phyloP scores from a whole-genome alignment of 2,329 filamentous ascomycete genomes.

The Ceratocystis lukuohia region DNA sequence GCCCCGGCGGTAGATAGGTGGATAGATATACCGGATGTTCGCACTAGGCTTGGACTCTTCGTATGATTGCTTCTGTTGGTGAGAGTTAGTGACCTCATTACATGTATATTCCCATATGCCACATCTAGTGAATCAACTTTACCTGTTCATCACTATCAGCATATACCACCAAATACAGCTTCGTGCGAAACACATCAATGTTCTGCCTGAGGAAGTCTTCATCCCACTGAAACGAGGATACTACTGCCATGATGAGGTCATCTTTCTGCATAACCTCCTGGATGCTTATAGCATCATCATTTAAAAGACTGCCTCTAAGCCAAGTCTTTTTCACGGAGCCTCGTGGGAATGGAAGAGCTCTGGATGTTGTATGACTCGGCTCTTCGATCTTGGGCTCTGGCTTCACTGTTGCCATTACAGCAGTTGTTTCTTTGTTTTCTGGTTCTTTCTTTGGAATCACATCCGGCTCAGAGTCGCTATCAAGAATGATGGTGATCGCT shows the following conservation, averaged over 20 bases:
- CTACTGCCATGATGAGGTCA: conserved; percentile 58
- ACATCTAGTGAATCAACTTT: conserved; percentile 21
- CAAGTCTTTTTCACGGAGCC: conserved; percentile 75
- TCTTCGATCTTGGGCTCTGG: background rate
- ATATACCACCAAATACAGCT: conserved; percentile 47
- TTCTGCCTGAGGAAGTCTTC: conserved; percentile 66
- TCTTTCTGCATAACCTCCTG: conserved; percentile 71
- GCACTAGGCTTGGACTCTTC: conserved; percentile 36
- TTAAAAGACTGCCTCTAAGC: conserved; percentile 48
- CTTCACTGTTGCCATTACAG: background rate
- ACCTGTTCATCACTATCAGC: conserved; percentile 41
- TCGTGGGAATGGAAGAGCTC: conserved; percentile 28
- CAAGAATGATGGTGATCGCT: conserved; percentile 7
- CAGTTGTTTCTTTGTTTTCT: background rate
- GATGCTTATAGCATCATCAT: conserved; percentile 64
- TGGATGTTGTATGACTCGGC: background rate
- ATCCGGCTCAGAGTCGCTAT: conserved; percentile 10
- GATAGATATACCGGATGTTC: conserved; percentile 61
- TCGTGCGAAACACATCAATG: conserved; percentile 46
- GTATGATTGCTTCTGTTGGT: conserved; percentile 35
- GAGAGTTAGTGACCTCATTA: background rate
- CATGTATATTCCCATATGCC: background rate
- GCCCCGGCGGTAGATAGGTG: conserved; percentile 58
- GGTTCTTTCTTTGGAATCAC: background rate
- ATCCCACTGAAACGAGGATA: conserved; percentile 83